Evolutionary conservation across 2,329 filamentous ascomycete genomes (phyloP).

Genomic region (Decorospora gaudefroyi): DNA sequence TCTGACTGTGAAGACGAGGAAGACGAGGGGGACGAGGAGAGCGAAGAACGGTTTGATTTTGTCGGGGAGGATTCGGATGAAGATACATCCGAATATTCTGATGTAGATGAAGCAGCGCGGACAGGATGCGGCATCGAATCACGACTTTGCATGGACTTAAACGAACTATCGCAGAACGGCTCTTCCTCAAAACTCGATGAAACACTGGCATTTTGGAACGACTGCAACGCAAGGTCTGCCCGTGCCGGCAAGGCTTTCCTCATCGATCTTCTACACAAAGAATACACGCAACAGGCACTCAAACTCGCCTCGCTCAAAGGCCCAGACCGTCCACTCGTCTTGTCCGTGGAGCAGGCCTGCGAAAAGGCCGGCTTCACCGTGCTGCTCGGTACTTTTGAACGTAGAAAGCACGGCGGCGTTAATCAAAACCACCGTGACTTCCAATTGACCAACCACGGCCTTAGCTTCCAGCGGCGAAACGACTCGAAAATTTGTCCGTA

Average conservation of each 20-base stretch:
- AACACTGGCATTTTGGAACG: background rate
- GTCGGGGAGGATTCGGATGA: background rate
- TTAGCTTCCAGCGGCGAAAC: background rate
- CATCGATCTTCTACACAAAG: background rate
- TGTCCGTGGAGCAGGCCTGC: background rate
- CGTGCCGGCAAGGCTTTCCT: too few species aligned
- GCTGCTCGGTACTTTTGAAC: background rate
- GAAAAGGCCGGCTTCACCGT: background rate
- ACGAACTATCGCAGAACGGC: background rate
- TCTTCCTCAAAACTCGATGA: background rate
- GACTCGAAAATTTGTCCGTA: background rate
- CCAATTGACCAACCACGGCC: too few species aligned
- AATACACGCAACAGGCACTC: background rate
- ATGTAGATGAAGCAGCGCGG: background rate
- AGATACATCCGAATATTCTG: background rate
- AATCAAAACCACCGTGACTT: too few species aligned
- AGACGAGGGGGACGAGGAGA: background rate
- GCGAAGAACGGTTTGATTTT: too few species aligned
- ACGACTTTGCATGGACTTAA: background rate
- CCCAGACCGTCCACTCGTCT: background rate
- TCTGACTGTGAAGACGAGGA: background rate
- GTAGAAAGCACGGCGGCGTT: background rate
- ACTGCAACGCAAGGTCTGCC: background rate
- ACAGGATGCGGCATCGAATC: background rate
- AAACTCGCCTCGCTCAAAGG: background rate